Evolutionary conservation across 2,329 filamentous ascomycete genomes (phyloP), one percentile per base, ranked within the genome.

Genomic region (Pyrenophora tritici-repentis): DNA sequence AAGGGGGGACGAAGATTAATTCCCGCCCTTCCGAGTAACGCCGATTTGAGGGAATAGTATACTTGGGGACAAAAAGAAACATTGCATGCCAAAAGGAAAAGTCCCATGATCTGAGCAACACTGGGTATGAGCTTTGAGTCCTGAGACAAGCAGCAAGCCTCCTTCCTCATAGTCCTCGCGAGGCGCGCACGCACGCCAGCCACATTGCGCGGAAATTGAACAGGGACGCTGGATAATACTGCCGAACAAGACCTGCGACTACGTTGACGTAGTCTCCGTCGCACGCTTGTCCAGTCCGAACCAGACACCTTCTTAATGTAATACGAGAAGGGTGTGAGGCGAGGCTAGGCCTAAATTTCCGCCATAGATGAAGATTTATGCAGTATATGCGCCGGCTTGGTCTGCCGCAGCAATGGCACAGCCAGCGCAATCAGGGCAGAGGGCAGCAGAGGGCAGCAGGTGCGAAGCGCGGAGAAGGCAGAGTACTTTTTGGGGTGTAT

Each of bases 401-500:
- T 35, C 43, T 42, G 32, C 44, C 41, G 50, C 44, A 26, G 37
- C 10, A 34, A 34, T 13, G 12, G 26, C 10, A 29, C 8, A 29
- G 8, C 24, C 24, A 29, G 24, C 10, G 4, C 20, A 4, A 22
- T 4, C 20, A n/a, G n/a, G n/a, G n/a, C n/a, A n/a, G 4, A 22
- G 20, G 4, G 20, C 20, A 4, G 4, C 20, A 22, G 20, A 7
- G 3, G 2, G 26, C 26, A 29, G 26, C 26, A 12, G 26, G 2
- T 12, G 26, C 26, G 26, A 9, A 29, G 26, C 7, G 39, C 39
- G 26, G 39, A 37, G 33, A 52, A 46, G 40, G 50, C 44, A 55
- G 46, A 51, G 38, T 55, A 39, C 40, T 47, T 42, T 42, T 50
- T 46, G 4, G 20, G 22, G 49, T 32, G 41, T 43, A 45, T 31